Conservation (phyloP, 495 filamentous ascomycete genomes). For the Daldinia childiae region DNA sequence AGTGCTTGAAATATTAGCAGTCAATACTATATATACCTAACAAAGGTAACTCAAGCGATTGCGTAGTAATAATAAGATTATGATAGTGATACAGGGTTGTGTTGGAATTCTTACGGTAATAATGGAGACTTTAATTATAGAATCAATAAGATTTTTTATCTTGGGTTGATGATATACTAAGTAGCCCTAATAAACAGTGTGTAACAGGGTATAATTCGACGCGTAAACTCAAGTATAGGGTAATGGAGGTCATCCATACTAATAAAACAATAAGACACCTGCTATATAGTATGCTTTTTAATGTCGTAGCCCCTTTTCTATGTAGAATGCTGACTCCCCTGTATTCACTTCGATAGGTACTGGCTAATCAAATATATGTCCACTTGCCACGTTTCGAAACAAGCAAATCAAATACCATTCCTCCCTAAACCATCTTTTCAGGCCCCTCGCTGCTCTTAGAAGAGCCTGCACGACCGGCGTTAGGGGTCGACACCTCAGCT, state of each 20-base stretch:
- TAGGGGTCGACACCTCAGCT: constrained; percentile 20
- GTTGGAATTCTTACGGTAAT: no score
- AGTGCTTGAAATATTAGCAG: no score
- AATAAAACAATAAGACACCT: constrained; percentile 12
- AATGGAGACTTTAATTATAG: no score
- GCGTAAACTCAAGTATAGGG: not conserved
- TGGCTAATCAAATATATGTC: not conserved
- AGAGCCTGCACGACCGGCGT: constrained; percentile 74
- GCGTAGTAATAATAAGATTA: not conserved
- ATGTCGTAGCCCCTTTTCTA: not conserved
- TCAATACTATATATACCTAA: no score
- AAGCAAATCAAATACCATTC: not conserved
- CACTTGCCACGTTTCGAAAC: not conserved
- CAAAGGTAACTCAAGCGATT: no score
- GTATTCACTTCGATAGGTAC: not conserved
- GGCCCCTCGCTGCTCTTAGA: constrained; percentile 66
- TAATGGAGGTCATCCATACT: constrained; percentile 2
- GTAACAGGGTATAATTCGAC: constrained; percentile 16
- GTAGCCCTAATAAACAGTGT: not conserved
- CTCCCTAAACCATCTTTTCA: constrained; percentile 43
- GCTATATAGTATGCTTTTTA: constrained; percentile 20
- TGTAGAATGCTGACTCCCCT: constrained; percentile 4
- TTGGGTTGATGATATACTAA: no score
- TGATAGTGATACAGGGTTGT: no score
- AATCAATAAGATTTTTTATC: no score